Evolutionary conservation across 495 filamentous ascomycete species (phyloP).

Genomic region (Emericellopsis terricola): DNA sequence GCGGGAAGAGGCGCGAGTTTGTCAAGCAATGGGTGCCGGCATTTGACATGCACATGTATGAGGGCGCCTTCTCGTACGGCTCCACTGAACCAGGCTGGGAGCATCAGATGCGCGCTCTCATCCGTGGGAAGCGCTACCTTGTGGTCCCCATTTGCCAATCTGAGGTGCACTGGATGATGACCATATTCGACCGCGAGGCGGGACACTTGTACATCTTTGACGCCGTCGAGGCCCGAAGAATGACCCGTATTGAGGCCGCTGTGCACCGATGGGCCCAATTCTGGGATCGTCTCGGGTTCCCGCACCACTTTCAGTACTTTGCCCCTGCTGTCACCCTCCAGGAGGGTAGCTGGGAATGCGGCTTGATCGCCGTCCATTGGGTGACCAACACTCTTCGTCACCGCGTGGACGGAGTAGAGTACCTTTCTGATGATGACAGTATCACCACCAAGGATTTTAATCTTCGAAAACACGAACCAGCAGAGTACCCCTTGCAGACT

Average conservation of each 20-base stretch:
- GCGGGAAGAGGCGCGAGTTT: neutral
- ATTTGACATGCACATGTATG: no score
- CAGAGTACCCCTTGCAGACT: neutral
- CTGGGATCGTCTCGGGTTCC: neutral
- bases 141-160: neutral
- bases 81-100: no score
- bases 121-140: no score
- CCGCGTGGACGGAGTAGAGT: neutral
- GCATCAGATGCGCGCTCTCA: no score
- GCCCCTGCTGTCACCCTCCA: neutral
- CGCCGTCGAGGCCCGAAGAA: neutral
- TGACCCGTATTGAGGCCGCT: neutral
- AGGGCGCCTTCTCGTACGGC: neutral
- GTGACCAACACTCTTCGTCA: neutral
- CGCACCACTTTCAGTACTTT: neutral
- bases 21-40: neutral
- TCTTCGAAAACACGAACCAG: neutral
- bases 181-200: neutral
- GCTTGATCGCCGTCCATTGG: neutral
- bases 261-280: neutral
- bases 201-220: neutral
- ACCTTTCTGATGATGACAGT: neutral
- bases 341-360: neutral
- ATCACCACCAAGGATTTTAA: neutral
- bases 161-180: neutral